These are phyloP conservation scores for Umbelopsis ramanniana DNA, from an alignment of 192 early-diverging fungal species.

Conservation along the genomic window DNA sequence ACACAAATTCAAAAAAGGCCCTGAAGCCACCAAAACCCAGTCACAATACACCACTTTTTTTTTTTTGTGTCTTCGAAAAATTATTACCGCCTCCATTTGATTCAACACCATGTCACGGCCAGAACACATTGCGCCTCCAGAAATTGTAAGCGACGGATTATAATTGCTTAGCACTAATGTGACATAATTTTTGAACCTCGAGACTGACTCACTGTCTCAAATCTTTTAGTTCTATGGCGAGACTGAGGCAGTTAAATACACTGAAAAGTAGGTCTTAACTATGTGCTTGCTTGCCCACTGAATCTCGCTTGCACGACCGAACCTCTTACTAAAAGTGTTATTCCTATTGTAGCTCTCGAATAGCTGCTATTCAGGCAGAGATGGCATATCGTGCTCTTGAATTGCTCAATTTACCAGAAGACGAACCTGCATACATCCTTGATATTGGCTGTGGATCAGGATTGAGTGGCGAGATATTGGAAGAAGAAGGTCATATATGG, in stretches of 20 bases:
- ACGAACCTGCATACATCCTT: conserved; percentile 75
- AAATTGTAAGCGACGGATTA: conserved; percentile 70
- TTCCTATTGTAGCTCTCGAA: conserved; percentile 74
- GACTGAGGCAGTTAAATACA: conserved; percentile 92
- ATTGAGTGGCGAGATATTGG: conserved; percentile 91
- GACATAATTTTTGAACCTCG: neutral
- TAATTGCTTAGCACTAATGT: neutral
- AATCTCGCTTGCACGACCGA: neutral
- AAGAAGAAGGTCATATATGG: conserved; percentile 96
- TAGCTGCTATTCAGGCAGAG: conserved; percentile 91
- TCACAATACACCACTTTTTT: neutral
- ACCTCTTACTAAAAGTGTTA: neutral
- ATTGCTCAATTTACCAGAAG: conserved; percentile 81
- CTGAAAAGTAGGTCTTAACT: conserved; percentile 68
- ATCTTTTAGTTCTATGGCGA: conserved; percentile 87
- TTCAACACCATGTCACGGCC: conserved; percentile 82
- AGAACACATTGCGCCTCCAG: conserved; percentile 95
- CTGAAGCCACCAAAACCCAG: conserved; percentile 19
- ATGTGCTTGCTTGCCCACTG: neutral
- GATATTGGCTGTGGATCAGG: conserved; percentile 99
- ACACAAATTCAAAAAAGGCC: neutral
- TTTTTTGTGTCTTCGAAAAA: conserved; percentile 3
- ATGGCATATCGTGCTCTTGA: conserved; percentile 94
- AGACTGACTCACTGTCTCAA: neutral
- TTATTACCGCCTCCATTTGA: neutral